These are phyloP conservation scores for Endocladia muricata DNA, from an alignment of 31 red algal genomes.

Conservation along the genomic window DNA sequence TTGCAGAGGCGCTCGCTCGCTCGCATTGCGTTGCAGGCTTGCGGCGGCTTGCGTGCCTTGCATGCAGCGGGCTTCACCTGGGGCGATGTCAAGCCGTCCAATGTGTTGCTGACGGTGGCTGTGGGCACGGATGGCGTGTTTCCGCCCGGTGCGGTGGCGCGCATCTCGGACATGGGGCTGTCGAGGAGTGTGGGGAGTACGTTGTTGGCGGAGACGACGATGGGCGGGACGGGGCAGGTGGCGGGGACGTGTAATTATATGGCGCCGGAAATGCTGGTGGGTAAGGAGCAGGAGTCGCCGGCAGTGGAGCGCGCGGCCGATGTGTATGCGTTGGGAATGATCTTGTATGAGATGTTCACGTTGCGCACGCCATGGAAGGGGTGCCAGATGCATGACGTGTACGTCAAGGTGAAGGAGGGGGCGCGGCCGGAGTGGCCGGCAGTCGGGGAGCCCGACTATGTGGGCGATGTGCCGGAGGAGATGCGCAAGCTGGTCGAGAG, in stretches of 20 bases:
- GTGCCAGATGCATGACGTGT: conserved; percentile 23
- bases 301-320: conserved; percentile 39
- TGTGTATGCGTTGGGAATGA: conserved; percentile 73
- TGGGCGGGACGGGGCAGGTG: conserved; percentile 19
- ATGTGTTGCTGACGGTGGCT: conserved; percentile 53
- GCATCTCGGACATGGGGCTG: conserved; percentile 76
- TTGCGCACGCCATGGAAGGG: conserved; percentile 59
- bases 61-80: conserved; percentile 46
- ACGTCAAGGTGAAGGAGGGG: conserved; percentile 1
- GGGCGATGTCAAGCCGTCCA: conserved; percentile 71
- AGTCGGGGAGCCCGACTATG: conserved; percentile 37
- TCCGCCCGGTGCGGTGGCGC: conserved; percentile 27
- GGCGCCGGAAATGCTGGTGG: conserved; percentile 40
- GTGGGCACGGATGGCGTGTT: conserved; percentile 38
- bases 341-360: conserved; percentile 82
- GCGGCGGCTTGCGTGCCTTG: conserved; percentile 47
- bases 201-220: conserved; percentile 52
- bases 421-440: conserved; percentile 48
- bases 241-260: conserved; percentile 67
- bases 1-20: conserved; percentile 20
- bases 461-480: conserved; percentile 14
- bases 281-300: conserved; percentile 16
- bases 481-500: conserved; percentile 37
- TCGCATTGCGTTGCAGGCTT: conserved; percentile 45
- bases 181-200: conserved; percentile 26